A percentile compares a stretch with the other conserved stretches of the same genome.
These are phyloP conservation scores for Platanus orientalis DNA, from an alignment of 164 flowering plant species.

Conservation along the genomic window DNA sequence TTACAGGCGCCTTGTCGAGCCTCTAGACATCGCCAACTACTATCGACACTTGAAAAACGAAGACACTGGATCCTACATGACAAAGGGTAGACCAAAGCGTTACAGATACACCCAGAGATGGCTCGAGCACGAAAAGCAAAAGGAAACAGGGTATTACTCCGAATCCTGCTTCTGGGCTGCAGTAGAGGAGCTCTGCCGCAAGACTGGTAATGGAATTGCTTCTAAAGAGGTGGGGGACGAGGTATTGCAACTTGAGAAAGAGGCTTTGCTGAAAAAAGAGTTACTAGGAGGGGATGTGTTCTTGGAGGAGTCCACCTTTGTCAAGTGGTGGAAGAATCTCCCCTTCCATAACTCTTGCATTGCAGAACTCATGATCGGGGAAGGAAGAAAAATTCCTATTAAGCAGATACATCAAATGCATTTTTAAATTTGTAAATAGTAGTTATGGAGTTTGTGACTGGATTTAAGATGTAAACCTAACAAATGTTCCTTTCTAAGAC, in stretches of 20 bases:
- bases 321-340: conserved; percentile 64
- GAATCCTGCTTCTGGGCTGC: conserved; percentile 70
- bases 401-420: no score
- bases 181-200: conserved; percentile 48
- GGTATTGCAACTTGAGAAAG: conserved; percentile 30
- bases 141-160: conserved; percentile 16
- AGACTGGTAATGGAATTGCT: background rate
- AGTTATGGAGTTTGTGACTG: no score
- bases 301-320: conserved; percentile 56
- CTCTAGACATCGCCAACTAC: conserved; percentile 84
- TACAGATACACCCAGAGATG: conserved; percentile 62
- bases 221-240: conserved; percentile 28
- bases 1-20: conserved; percentile 66
- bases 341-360: conserved; percentile 30
- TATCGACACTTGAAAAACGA: conserved; percentile 64
- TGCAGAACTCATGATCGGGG: conserved; percentile 13
- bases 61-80: conserved; percentile 65
- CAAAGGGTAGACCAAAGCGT: conserved; percentile 58
- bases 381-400: conserved; percentile 14
- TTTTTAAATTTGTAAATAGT: no score
- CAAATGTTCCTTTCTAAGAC: no score
- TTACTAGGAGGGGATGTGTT: conserved; percentile 34
- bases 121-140: conserved; percentile 41
- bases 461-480: no score
- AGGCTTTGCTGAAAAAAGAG: background rate